Conservation (phyloP, 306 rosid genomes). For the Fragaria nilgerrensis region DNA sequence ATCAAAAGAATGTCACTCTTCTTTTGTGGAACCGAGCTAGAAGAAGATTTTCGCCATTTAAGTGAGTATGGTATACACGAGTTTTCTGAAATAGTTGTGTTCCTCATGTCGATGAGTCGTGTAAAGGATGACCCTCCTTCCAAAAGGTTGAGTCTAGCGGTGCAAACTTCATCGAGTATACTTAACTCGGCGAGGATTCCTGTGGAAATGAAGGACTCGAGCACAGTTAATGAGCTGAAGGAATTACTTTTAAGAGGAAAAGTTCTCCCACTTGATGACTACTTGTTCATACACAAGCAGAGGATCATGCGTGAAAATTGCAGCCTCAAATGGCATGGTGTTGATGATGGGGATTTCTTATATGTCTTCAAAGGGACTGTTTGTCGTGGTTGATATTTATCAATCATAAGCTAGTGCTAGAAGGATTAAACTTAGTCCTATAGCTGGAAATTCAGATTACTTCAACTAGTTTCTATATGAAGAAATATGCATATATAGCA, state of each 20-base stretch:
- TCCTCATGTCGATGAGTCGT: conserved; percentile 43
- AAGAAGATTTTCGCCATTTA: conserved; percentile 54
- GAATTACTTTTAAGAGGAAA: conserved; percentile 51
- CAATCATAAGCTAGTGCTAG: neutral
- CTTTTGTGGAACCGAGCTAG: conserved; percentile 54
- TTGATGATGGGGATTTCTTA: conserved; percentile 72
- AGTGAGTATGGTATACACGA: conserved; percentile 61
- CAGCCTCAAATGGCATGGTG: conserved; percentile 87
- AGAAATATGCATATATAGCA: neutral
- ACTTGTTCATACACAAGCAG: conserved; percentile 82
- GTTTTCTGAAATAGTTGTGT: conserved; percentile 59
- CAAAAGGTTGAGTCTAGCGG: conserved; percentile 47
- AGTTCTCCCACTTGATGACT: conserved; percentile 62
- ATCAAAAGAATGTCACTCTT: conserved; percentile 62
- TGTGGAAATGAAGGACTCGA: conserved; percentile 57
- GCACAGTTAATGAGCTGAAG: conserved; percentile 61
- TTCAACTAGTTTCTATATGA: neutral
- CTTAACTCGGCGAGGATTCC: conserved; percentile 74
- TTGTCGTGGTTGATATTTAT: conserved; percentile 33
- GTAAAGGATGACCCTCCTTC: conserved; percentile 46
- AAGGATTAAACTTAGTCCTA: neutral
- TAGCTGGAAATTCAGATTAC: neutral
- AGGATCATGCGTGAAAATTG: conserved; percentile 78
- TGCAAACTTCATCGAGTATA: conserved; percentile 79
- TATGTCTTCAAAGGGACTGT: conserved; percentile 75